A percentile compares a stretch with the other conserved stretches of the same genome.
Conservation (phyloP, 2,329 filamentous ascomycete species). For the Trichoderma lentiforme region DNA sequence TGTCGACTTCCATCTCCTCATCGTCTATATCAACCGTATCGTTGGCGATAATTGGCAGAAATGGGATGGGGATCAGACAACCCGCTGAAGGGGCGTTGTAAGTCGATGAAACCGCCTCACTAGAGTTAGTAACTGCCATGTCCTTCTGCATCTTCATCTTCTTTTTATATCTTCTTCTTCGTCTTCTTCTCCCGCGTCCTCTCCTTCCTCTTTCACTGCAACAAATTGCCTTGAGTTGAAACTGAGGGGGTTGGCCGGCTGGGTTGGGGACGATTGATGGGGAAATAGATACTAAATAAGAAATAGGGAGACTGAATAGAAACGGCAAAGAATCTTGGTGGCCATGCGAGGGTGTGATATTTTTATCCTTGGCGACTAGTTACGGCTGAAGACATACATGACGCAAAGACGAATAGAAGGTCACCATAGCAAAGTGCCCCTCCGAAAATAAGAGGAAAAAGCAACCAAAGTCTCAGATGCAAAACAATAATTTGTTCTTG, state of each 20-base stretch:
- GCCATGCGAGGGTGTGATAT: constrained; percentile 2
- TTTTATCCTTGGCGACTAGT: background rate
- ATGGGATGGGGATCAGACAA: background rate
- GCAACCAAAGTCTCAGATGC: background rate
- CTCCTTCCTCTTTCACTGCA: background rate
- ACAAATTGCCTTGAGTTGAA: background rate
- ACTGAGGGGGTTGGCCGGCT: background rate
- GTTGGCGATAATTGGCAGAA: background rate
- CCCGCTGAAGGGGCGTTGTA: background rate
- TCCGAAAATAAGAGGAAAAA: background rate
- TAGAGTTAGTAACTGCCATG: background rate
- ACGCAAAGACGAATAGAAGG: background rate
- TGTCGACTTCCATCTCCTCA: background rate
- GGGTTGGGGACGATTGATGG: background rate
- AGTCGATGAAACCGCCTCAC: background rate
- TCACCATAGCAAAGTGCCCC: background rate
- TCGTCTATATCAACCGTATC: background rate
- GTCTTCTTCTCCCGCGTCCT: background rate
- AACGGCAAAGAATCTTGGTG: background rate
- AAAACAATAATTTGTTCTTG: background rate
- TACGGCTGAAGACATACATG: background rate
- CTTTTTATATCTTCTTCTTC: background rate
- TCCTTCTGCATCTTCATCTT: background rate
- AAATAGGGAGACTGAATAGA: background rate
- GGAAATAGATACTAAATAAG: background rate